phyloP scores from a whole-genome alignment of 2,329 filamentous ascomycete species.

The Fusarium sp. region DNA sequence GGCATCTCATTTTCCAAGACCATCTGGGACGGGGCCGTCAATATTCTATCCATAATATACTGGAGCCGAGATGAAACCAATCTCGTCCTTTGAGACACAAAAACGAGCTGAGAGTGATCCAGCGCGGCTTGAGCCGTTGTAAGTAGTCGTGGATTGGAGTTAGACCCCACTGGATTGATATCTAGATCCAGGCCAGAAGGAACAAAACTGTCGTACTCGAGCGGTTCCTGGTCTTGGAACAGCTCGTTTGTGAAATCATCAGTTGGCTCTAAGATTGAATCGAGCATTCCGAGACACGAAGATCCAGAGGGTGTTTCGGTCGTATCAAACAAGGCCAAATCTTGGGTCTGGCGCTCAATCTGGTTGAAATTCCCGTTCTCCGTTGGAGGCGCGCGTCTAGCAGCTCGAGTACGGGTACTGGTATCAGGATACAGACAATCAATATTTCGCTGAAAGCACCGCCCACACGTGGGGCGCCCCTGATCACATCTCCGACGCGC shows the following conservation, averaged over 20 bases:
- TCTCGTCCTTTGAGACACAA: not conserved
- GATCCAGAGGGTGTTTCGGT: rapidly evolving
- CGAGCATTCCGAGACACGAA: not conserved
- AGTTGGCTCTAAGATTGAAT: not conserved
- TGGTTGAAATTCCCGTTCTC: not conserved
- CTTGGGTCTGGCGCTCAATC: not conserved
- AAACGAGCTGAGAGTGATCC: not conserved
- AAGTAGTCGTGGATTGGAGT: rapidly evolving
- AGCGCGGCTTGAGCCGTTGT: not conserved
- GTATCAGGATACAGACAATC: conserved; percentile 9
- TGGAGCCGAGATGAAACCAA: not conserved
- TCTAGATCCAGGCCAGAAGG: not conserved
- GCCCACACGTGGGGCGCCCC: conserved; percentile 4
- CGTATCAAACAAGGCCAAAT: rapidly evolving
- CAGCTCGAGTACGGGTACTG: not conserved
- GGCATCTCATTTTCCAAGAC: not conserved
- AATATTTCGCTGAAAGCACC: conserved; percentile 2
- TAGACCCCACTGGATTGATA: not conserved
- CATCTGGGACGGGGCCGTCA: not conserved
- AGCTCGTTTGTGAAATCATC: not conserved
- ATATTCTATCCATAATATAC: not conserved
- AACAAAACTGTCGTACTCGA: not conserved
- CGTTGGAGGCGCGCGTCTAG: not conserved
- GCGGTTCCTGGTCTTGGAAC: not conserved
- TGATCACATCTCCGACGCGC: conserved; percentile 12